phyloP scores from a whole-genome alignment of 176 grass and related monocot species.

The Tuctoria greenei region DNA sequence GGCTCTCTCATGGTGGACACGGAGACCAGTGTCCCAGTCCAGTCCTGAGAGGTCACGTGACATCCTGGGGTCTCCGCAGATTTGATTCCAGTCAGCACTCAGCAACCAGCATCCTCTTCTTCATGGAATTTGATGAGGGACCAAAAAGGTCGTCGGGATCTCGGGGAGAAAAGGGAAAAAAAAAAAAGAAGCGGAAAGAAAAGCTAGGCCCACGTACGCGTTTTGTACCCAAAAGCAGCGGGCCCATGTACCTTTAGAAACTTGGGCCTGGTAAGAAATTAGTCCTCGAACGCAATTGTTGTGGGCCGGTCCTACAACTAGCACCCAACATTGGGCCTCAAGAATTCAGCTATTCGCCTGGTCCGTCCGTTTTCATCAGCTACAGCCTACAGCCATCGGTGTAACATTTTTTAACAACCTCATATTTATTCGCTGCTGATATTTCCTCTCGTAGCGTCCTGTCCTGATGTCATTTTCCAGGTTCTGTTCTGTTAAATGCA shows the following conservation, averaged over 20 bases:
- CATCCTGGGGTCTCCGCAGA: neutral
- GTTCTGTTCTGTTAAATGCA: neutral
- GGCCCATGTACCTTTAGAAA: neutral
- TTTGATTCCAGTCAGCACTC: neutral
- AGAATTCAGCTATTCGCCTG: no score
- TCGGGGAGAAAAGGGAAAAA: neutral
- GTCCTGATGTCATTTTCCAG: neutral
- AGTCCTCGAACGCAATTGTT: neutral
- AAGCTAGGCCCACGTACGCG: neutral
- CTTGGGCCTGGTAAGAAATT: neutral
- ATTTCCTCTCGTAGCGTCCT: neutral
- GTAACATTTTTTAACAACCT: neutral
- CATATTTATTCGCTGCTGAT: neutral
- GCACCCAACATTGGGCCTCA: neutral
- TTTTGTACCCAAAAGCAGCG: neutral
- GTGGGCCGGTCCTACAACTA: neutral
- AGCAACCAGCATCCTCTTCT: neutral
- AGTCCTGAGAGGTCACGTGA: conserved; percentile 23
- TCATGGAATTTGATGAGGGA: neutral
- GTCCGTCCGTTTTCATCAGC: neutral
- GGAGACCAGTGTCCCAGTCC: neutral
- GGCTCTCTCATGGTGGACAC: neutral
- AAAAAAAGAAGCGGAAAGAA: neutral
- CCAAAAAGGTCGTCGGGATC: neutral
- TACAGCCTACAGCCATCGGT: neutral